These are phyloP conservation scores for Tricholoma saponaceum DNA, from an alignment of 768 basidiomycete genomes.

Conservation along the genomic window DNA sequence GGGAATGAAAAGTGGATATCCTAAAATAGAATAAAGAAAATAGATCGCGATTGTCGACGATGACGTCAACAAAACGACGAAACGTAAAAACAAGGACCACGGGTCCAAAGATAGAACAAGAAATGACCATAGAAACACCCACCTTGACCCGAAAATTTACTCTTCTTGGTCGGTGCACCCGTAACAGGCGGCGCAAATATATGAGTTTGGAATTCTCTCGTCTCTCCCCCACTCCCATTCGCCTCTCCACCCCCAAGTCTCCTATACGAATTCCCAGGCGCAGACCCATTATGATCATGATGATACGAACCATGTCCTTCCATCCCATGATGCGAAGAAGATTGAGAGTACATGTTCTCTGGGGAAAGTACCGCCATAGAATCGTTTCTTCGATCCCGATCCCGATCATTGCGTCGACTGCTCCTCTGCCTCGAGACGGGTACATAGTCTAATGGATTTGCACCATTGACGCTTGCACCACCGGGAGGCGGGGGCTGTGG, in stretches of 20 bases:
- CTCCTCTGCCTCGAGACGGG: not conserved
- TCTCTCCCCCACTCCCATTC: not conserved
- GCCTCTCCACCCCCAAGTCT: not conserved
- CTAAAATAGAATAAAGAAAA: no score
- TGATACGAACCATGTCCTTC: no score
- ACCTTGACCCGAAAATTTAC: conserved; percentile 19
- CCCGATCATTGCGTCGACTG: not conserved
- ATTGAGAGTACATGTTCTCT: not conserved
- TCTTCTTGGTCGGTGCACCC: conserved; percentile 67
- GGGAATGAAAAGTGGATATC: no score
- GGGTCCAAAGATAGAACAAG: no score
- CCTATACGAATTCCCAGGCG: not conserved
- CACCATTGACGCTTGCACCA: not conserved
- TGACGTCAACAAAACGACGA: no score
- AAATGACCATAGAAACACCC: not conserved
- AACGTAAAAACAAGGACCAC: no score
- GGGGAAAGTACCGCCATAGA: no score
- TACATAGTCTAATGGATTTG: not conserved
- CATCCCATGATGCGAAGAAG: not conserved
- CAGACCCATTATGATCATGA: no score
- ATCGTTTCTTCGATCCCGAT: no score
- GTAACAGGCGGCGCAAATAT: conserved; percentile 72
- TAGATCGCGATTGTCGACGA: no score
- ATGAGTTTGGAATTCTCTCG: conserved; percentile 52
- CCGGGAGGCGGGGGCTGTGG: not conserved